Base-by-base conservation (phyloP, 1,284 basidiomycete genomes). In the Ceratobasidium sp. region DNA sequence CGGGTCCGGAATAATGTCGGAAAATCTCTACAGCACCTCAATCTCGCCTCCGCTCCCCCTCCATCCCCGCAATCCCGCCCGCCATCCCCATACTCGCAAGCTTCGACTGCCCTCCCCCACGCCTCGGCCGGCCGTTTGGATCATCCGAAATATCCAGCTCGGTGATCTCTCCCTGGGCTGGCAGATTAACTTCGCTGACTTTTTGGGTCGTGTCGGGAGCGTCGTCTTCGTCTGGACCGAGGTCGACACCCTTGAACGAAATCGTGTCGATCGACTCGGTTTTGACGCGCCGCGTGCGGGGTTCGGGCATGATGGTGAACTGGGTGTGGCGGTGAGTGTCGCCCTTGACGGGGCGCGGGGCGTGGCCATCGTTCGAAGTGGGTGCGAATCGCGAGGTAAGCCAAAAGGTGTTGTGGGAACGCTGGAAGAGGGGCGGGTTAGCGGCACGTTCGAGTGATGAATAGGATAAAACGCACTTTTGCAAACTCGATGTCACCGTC, bases 401-500 rank as follows among this genome's bases (percentile, higher is more conserved):
- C 65, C 65, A 68, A 22, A 68, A 68, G 34, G 65, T 68, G 22
- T 54, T 68, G 29, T 43, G 65, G 2, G 49, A 68, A 22, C 49
- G 65, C 65, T 56, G 29, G n/a, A 6, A n/a, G 8, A 14, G 24
- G 34, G 39, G 14, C 43, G 11, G 41, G 27, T 64, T n/a, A 48
- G 7, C 22, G 31, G 19, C n/a, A 22, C n/a, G 19, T 39, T 14
- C 19, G 37, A 4, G 11, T 6, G 39, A 14, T 29, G 14, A 51
- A 34, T 13, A 51, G 27, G 34, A 24, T 9, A 49, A 27, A 37
- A 68, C 51, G n/a, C 56, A 56, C 65, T 49, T 29, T 51, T 16
- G 65, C 65, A 56, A 68, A 68, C n/a, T 68, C 65, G n/a, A 68
- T 68, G 22, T 68, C 65, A 43, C 63, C 63, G 31, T 65, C 63